Evolutionary conservation across 148 eudicot genomes (phyloP).

Genomic region (Cornus controversa): DNA sequence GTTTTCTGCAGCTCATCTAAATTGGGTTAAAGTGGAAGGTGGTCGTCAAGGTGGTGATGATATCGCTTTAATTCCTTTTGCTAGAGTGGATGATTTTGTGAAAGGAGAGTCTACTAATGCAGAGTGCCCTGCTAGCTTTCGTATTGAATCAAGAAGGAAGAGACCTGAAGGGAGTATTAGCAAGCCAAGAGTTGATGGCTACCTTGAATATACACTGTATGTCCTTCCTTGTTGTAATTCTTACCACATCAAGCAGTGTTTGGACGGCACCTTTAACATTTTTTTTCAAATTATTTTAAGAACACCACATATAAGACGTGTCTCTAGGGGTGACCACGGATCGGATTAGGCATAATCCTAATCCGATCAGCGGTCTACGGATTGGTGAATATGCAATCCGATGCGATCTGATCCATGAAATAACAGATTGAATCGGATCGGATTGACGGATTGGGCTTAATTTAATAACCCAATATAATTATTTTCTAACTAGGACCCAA

Average conservation of each 20-base stretch:
- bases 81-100: conserved; percentile 32
- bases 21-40: conserved; percentile 35
- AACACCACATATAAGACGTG: neutral
- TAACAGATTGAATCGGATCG: too few species aligned
- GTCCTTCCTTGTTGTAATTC: conserved; percentile 13
- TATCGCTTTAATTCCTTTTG: conserved; percentile 31
- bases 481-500: too few species aligned
- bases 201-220: conserved; percentile 39
- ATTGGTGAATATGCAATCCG: too few species aligned
- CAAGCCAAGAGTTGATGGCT: conserved; percentile 35
- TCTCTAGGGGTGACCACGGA: too few species aligned
- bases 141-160: conserved; percentile 34
- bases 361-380: too few species aligned
- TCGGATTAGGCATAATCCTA: too few species aligned
- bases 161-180: conserved; percentile 30
- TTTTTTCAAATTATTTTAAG: neutral
- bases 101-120: conserved; percentile 34
- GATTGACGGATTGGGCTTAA: too few species aligned
- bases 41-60: conserved; percentile 40
- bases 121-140: conserved; percentile 34
- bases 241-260: conserved; percentile 2
- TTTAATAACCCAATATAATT: too few species aligned
- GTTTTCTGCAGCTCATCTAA: conserved; percentile 34
- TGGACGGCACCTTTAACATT: neutral
- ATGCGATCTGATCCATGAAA: too few species aligned